Evolutionary conservation across 2,329 filamentous ascomycete species (phyloP).

Genomic region (Akanthomyces dipterigenus): DNA sequence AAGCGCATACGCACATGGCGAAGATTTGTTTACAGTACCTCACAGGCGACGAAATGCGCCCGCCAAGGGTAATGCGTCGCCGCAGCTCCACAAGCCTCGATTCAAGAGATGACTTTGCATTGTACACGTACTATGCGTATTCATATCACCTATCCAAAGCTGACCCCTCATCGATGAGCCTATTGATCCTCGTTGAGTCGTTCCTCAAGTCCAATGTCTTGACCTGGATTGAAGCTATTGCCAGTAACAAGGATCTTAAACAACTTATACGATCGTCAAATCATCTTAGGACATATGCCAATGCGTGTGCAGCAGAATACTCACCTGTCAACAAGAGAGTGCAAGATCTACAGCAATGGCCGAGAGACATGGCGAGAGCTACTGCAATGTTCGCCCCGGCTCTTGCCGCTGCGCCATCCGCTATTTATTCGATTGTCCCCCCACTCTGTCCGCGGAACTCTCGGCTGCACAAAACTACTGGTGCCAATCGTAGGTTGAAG

Average conservation of each 20-base stretch:
- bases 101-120: constrained; percentile 16
- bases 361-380: constrained; percentile 25
- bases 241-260: constrained; percentile 3
- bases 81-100: constrained; percentile 11
- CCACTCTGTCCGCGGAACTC: constrained; percentile 27
- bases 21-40: constrained; percentile 29
- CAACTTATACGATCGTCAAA: background rate
- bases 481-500: constrained; percentile 13
- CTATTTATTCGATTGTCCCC: constrained; percentile 25
- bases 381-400: constrained; percentile 24
- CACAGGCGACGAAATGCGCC: constrained; percentile 26
- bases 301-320: background rate
- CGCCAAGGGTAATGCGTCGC: constrained; percentile 21
- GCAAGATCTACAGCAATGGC: constrained; percentile 20
- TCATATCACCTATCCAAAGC: constrained; percentile 28
- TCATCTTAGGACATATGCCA: background rate
- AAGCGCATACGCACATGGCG: constrained; percentile 26
- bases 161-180: constrained; percentile 16
- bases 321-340: constrained; percentile 3
- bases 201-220: constrained; percentile 29
- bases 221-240: constrained; percentile 29
- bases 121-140: constrained; percentile 26
- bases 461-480: constrained; percentile 17
- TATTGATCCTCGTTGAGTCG: constrained; percentile 20
- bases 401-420: constrained; percentile 21